Evolutionary conservation across 2,329 filamentous ascomycete genomes (phyloP), one percentile per base, ranked within the genome.

Genomic region (Colletotrichum tropicicola): DNA sequence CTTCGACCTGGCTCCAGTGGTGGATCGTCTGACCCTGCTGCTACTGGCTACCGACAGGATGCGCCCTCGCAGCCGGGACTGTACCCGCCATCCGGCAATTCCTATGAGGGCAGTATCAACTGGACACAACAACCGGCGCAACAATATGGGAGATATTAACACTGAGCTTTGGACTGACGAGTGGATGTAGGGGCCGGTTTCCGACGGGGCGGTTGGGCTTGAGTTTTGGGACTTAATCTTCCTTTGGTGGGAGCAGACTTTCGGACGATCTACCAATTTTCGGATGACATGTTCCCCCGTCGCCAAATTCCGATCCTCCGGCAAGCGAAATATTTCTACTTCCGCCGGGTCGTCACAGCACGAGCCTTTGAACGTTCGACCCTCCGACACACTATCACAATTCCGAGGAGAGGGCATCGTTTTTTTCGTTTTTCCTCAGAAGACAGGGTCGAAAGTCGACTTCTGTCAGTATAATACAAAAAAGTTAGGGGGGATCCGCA

Each of bases 1-100:
- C 75, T 86, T 56, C 80, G 85, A 12, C 82, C 84, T 3, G 84
- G 83, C 5, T 80, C 80, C 6, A 79, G 77, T 27, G 78, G 78
- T 28, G 77, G 77, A 23, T 53, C 49, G 37, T n/a, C n/a, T n/a
- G 81, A 83, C 59, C 78, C 80, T 6, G 75, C 79, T 30, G n/a
- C n/a, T n/a, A n/a, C n/a, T n/a, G n/a, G n/a, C n/a, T n/a, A n/a
- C n/a, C n/a, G n/a, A n/a, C n/a, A n/a, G n/a, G n/a, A n/a, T n/a
- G n/a, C n/a, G n/a, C n/a, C n/a, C n/a, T n/a, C n/a, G n/a, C n/a
- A n/a, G n/a, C n/a, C n/a, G n/a, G n/a, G n/a, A n/a, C n/a, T n/a
- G n/a, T n/a, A n/a, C n/a, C n/a, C n/a, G n/a, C n/a, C n/a, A n/a
- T n/a, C n/a, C n/a, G n/a, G n/a, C n/a, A n/a, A n/a, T 43, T 27